Evolutionary conservation across 1,139 yeast species (phyloP).

Genomic region (Candida sanyaensis): DNA sequence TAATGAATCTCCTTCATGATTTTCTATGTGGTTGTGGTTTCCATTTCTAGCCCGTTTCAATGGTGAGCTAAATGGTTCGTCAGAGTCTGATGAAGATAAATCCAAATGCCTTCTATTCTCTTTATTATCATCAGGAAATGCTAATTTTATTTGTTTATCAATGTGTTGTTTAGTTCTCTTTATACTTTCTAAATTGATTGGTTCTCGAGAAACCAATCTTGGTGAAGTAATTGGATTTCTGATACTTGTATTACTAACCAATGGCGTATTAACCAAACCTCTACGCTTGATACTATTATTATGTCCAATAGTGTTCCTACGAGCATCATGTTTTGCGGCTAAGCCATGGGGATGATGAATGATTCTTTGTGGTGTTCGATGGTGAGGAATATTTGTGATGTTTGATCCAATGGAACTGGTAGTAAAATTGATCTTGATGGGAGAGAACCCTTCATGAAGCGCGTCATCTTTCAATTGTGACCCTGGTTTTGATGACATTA

Average conservation of each 20-base stretch:
- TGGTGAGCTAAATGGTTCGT: conserved; percentile 14
- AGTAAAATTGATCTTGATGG: conserved; percentile 10
- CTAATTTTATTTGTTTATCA: conserved; percentile 17
- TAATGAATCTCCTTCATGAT: conserved; percentile 13
- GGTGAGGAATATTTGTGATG: conserved; percentile 4
- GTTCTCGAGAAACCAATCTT: conserved; percentile 20
- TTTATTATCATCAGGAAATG: conserved; percentile 19
- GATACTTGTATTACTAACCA: conserved; percentile 9
- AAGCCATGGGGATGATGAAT: conserved; percentile 52
- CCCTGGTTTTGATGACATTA: conserved; percentile 2
- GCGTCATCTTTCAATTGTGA: background rate
- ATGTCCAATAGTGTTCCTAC: conserved; percentile 30
- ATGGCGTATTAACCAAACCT: conserved; percentile 18
- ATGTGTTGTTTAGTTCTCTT: conserved; percentile 18
- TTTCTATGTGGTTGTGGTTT: conserved; percentile 8
- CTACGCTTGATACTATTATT: conserved; percentile 9
- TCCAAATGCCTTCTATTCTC: conserved; percentile 17
- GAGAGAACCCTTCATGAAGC: conserved; percentile 14
- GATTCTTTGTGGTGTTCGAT: conserved; percentile 14
- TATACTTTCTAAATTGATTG: conserved; percentile 19
- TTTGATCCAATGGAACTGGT: conserved; percentile 3
- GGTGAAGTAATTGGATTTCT: conserved; percentile 43
- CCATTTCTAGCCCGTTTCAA: conserved; percentile 13
- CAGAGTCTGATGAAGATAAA: conserved; percentile 4
- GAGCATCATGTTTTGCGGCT: conserved; percentile 32